phyloP scores from a whole-genome alignment of 2,329 filamentous ascomycete genomes.

The Cercospora zeina region DNA sequence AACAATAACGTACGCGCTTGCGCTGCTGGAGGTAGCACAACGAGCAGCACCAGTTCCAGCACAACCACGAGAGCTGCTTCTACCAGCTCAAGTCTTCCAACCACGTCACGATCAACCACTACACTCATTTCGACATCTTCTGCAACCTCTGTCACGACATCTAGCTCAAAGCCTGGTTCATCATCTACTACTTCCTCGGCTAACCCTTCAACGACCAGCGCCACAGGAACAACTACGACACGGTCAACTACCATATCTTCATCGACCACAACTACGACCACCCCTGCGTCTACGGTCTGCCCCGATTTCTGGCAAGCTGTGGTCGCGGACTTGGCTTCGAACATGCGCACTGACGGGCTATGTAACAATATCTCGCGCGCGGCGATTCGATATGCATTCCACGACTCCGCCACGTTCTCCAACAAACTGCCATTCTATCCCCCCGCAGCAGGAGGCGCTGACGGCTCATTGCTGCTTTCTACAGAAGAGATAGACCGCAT shows the following conservation, averaged over 20 bases:
- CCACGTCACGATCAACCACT: neutral
- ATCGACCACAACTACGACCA: conserved; percentile 14
- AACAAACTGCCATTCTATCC: conserved; percentile 27
- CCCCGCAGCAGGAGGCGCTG: conserved; percentile 43
- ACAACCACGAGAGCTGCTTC: neutral
- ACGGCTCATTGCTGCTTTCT: conserved; percentile 45
- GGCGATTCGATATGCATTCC: conserved; percentile 42
- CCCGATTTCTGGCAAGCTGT: conserved; percentile 38
- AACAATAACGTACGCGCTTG: conserved; percentile 12
- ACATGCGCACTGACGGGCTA: conserved; percentile 28
- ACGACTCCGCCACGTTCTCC: conserved; percentile 36
- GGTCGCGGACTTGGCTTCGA: conserved; percentile 35
- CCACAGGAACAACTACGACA: neutral
- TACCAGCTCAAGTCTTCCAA: neutral
- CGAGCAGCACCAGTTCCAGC: conserved; percentile 2
- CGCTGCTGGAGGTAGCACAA: neutral
- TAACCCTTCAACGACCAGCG: neutral
- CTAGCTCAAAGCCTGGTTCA: neutral
- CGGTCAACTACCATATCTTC: conserved; percentile 15
- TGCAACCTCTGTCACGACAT: neutral
- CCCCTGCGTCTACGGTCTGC: conserved; percentile 28
- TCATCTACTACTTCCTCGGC: conserved; percentile 9
- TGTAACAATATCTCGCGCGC: conserved; percentile 40
- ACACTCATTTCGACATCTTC: neutral
- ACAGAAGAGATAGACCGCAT: conserved; percentile 41